Conservation (phyloP, 345 rosid genomes). For the Corymbia maculata region DNA sequence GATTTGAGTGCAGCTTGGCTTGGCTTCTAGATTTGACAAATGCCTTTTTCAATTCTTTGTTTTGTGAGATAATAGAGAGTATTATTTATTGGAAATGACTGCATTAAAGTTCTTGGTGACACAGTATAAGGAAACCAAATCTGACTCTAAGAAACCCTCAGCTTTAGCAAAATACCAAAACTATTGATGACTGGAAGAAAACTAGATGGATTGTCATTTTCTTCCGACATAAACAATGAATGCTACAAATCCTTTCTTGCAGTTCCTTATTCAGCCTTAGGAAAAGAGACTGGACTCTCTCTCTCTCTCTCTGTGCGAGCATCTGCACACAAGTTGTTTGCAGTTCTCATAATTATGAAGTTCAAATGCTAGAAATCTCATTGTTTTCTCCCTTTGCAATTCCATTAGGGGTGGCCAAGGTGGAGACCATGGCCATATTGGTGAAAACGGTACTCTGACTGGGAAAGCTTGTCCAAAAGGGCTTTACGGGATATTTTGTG, state of each 20-base stretch:
- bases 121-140: neutral
- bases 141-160: neutral
- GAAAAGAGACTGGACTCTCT: neutral
- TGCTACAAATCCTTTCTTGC: neutral
- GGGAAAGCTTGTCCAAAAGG: slow-evolving; percentile 96
- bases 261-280: neutral
- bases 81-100: neutral
- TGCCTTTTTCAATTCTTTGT: neutral
- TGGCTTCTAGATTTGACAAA: neutral
- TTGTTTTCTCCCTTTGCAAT: neutral
- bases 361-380: neutral
- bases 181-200: neutral
- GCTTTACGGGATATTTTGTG: slow-evolving; percentile 81
- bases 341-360: neutral
- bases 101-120: neutral
- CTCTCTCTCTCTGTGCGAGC: neutral
- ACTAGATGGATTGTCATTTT: neutral
- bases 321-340: neutral
- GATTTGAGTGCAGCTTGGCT: neutral
- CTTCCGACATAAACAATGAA: neutral
- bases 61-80: neutral
- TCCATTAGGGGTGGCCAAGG: slow-evolving; percentile 70
- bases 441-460: slow-evolving; percentile 82
- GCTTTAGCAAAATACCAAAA: neutral
- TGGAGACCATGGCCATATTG: slow-evolving; percentile 33